Evolutionary conservation across 1,284 basidiomycete genomes (phyloP).

Genomic region (Hemileia vastatrix): DNA sequence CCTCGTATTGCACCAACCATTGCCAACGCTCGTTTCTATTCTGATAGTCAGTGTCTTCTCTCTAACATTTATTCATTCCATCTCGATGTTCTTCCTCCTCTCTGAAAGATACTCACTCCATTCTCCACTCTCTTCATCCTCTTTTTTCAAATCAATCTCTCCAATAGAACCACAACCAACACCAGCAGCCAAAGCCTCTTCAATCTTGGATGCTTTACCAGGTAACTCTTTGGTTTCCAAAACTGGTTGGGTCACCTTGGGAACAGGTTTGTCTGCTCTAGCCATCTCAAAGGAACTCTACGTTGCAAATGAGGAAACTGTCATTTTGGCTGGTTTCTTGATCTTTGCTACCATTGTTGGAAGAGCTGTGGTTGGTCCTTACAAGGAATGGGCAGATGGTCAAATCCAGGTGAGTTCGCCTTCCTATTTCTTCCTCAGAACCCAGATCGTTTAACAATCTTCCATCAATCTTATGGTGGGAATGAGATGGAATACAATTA

Average conservation of each 20-base stretch:
- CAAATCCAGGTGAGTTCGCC: slow-evolving; percentile 59
- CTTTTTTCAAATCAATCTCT: too few relatives aligned
- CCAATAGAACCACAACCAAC: too few relatives aligned
- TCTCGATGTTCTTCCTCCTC: neutral
- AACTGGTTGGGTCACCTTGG: slow-evolving; percentile 78
- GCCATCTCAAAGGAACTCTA: slow-evolving; percentile 97
- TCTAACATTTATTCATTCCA: neutral
- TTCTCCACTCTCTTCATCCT: too few relatives aligned
- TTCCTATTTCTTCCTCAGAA: too few relatives aligned
- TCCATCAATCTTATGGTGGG: too few relatives aligned
- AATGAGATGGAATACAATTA: too few relatives aligned
- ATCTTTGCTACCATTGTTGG: slow-evolving; percentile 53
- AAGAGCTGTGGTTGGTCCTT: slow-evolving; percentile 59
- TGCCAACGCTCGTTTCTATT: too few relatives aligned
- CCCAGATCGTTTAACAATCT: too few relatives aligned
- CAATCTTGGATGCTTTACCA: slow-evolving; percentile 83
- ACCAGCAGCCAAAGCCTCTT: slow-evolving; percentile 75
- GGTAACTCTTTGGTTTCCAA: slow-evolving; percentile 88
- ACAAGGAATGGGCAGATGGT: slow-evolving; percentile 82
- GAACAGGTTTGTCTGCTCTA: slow-evolving; percentile 77
- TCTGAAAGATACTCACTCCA: too few relatives aligned
- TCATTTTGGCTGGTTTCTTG: slow-evolving; percentile 55
- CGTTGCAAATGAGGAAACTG: slow-evolving; percentile 85
- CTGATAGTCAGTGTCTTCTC: neutral
- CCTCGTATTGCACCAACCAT: too few relatives aligned